These are phyloP conservation scores for Porogramme epimiltina DNA, from an alignment of 1,284 basidiomycete species.

Conservation along the genomic window DNA sequence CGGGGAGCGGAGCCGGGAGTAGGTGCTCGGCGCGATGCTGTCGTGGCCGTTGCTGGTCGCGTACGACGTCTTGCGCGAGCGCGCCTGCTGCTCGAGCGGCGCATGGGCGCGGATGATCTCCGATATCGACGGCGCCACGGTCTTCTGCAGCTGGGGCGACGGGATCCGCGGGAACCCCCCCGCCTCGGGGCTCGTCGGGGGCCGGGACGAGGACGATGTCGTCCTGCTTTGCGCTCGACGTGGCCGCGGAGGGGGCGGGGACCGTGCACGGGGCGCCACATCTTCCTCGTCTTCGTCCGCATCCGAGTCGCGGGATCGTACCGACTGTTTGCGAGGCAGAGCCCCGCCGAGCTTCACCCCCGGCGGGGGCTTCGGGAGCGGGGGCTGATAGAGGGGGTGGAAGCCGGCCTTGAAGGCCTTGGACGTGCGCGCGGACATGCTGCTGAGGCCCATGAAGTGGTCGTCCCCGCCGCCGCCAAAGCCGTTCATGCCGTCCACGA, in stretches of 20 bases:
- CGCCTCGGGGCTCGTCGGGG: not conserved
- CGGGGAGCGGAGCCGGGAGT: slow-evolving; percentile 4
- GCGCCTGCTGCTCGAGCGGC: slow-evolving; percentile 52
- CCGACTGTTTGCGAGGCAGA: slow-evolving; percentile 41
- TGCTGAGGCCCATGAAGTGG: slow-evolving; percentile 46
- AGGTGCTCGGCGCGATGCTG: slow-evolving; percentile 28
- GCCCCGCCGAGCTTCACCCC: slow-evolving; percentile 72
- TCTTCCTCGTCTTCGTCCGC: slow-evolving; percentile 45
- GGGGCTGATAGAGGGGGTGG: slow-evolving; percentile 77
- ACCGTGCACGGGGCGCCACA: slow-evolving; percentile 6
- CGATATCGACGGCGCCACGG: slow-evolving; percentile 73
- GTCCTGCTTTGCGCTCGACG: slow-evolving; percentile 1
- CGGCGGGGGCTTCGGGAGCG: slow-evolving; percentile 77
- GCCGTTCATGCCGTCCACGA: slow-evolving; percentile 83
- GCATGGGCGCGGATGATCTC: slow-evolving; percentile 81
- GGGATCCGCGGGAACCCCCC: slow-evolving; percentile 5
- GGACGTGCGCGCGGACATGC: slow-evolving; percentile 41
- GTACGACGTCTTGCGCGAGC: slow-evolving; percentile 48
- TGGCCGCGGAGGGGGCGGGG: slow-evolving; percentile 13
- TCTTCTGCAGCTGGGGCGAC: slow-evolving; percentile 23
- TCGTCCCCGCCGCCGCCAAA: slow-evolving; percentile 43
- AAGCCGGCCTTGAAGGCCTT: slow-evolving; percentile 44
- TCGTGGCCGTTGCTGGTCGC: slow-evolving; percentile 46
- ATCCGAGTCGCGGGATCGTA: slow-evolving; percentile 43
- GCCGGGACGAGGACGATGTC: no score